These are phyloP conservation scores for Cladosporium colombiae DNA, from an alignment of 2,329 filamentous ascomycete species.

Conservation along the genomic window DNA sequence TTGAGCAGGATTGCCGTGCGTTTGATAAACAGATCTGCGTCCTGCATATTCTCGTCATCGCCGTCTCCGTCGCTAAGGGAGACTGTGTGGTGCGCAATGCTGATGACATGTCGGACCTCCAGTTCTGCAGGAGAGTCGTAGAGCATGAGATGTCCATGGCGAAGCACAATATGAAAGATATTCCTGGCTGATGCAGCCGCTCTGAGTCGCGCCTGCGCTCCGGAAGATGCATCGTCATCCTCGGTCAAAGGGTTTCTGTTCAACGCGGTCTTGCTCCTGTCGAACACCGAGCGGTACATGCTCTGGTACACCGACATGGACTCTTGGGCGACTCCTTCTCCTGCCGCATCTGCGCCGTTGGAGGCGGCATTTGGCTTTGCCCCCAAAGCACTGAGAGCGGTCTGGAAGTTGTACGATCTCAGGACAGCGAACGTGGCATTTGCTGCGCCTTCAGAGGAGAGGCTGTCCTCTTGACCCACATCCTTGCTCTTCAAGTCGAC, in stretches of 20 bases:
- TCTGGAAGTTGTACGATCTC: conserved; percentile 35
- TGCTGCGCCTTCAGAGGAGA: conserved; percentile 29
- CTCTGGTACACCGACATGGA: conserved; percentile 83
- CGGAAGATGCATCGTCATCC: conserved; percentile 19
- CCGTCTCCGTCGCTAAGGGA: conserved; percentile 73
- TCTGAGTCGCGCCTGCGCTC: conserved; percentile 13
- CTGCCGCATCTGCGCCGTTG: conserved; percentile 20
- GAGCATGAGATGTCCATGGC: conserved; percentile 93
- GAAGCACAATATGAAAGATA: conserved; percentile 45
- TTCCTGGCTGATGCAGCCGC: conserved; percentile 14
- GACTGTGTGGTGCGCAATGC: conserved; percentile 81
- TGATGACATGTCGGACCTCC: conserved; percentile 94
- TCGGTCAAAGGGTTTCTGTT: conserved; percentile 28
- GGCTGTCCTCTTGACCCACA: conserved; percentile 16
- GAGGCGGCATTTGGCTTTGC: conserved; percentile 26
- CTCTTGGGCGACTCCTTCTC: conserved; percentile 62
- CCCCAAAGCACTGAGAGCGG: conserved; percentile 32
- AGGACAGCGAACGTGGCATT: conserved; percentile 37
- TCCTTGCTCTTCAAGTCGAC: conserved; percentile 18
- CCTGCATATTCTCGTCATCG: conserved; percentile 60
- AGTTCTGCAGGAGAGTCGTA: conserved; percentile 95
- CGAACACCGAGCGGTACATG: conserved; percentile 96
- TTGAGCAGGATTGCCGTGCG: conserved; percentile 48
- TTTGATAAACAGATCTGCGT: conserved; percentile 95
- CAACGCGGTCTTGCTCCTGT: conserved; percentile 61